A percentile compares a stretch with the other conserved stretches of the same genome.
These are phyloP conservation scores for sunflower (Helianthus annuus) DNA, from an alignment of 129 eudicot species.

Conservation along the genomic window DNA sequence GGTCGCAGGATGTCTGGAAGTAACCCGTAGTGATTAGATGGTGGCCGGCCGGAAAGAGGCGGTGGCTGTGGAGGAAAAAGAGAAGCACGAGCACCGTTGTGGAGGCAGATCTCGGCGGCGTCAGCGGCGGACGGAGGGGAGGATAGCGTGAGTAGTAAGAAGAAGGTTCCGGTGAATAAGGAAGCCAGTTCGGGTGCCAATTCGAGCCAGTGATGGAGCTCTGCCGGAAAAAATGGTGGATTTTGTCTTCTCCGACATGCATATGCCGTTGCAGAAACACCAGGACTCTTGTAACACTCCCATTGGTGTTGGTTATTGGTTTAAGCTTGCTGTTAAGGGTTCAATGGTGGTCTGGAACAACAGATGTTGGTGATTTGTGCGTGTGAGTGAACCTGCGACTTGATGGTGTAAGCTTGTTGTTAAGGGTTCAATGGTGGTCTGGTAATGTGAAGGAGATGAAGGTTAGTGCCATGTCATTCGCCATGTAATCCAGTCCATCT, in stretches of 20 bases:
- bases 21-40: no score
- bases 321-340: neutral
- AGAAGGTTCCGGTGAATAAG: conserved; percentile 79
- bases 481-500: no score
- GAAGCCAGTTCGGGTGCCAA: conserved; percentile 65
- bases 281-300: conserved; percentile 78
- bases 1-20: no score
- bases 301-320: conserved; percentile 41
- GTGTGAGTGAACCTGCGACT: no score
- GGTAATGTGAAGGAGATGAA: no score
- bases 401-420: no score
- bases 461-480: no score
- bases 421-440: no score
- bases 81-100: conserved; percentile 65
- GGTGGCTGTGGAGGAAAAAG: no score
- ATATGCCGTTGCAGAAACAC: conserved; percentile 94
- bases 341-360: conserved; percentile 21
- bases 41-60: no score
- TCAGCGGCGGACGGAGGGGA: conserved; percentile 83
- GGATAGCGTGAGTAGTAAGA: conserved; percentile 77
- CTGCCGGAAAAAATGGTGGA: conserved; percentile 67
- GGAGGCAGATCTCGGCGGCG: conserved; percentile 86
- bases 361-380: no score
- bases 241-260: conserved; percentile 88
- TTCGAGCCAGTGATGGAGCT: conserved; percentile 65